phyloP scores from a whole-genome alignment of 345 rosid genomes.

The Isatis tinctoria region DNA sequence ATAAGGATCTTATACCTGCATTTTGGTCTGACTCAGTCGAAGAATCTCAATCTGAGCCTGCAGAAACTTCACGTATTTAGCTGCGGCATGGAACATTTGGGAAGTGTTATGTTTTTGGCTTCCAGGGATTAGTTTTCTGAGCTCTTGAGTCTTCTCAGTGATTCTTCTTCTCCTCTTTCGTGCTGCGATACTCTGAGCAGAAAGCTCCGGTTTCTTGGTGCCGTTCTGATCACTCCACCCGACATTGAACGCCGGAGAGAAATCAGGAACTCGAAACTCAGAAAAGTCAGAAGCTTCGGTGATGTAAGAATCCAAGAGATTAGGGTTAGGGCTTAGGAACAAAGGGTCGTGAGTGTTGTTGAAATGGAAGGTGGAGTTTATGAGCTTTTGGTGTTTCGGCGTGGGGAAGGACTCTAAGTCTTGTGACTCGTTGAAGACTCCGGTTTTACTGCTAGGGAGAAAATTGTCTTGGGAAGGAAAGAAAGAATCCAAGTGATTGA shows the following conservation, averaged over 20 bases:
- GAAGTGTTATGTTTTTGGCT: constrained; percentile 80
- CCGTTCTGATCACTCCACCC: neutral
- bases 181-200: constrained; percentile 74
- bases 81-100: constrained; percentile 82
- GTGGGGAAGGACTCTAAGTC: constrained; percentile 11
- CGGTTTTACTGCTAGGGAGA: neutral
- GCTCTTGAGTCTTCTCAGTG: constrained; percentile 68
- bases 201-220: constrained; percentile 20
- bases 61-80: constrained; percentile 67
- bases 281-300: neutral
- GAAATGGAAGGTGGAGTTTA: constrained; percentile 8
- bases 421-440: neutral
- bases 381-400: constrained; percentile 6
- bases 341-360: neutral
- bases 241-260: neutral
- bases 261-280: constrained; percentile 13
- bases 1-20: constrained; percentile 2
- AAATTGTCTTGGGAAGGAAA: constrained; percentile 14
- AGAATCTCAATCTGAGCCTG: constrained; percentile 62
- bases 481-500: neutral
- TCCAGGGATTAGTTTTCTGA: constrained; percentile 76
- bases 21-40: constrained; percentile 22
- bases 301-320: neutral
- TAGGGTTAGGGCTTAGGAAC: neutral
- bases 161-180: constrained; percentile 79